Conservation (phyloP, 2,329 filamentous ascomycete species). For the Magnaporthiopsis incrustans region DNA sequence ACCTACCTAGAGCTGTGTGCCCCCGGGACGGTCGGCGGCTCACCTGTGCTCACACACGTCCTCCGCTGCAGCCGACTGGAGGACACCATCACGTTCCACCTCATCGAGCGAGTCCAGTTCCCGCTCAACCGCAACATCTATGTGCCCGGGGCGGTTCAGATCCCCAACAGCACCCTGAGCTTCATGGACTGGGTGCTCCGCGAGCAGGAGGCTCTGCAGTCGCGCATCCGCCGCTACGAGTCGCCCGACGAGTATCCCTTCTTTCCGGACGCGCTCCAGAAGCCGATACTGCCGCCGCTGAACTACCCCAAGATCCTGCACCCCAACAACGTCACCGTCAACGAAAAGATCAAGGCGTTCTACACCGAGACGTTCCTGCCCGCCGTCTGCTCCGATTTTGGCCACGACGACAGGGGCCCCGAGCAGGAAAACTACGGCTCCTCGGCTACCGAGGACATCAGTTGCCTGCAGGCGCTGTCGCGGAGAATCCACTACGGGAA, state of each 20-base stretch:
- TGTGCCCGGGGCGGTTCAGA: constrained; percentile 65
- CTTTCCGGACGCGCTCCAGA: constrained; percentile 74
- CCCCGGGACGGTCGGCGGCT: not conserved
- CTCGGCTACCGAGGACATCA: constrained; percentile 82
- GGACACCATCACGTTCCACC: constrained; percentile 93
- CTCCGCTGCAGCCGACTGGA: constrained; percentile 66
- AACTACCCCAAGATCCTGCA: constrained; percentile 85
- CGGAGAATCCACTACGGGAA: constrained; percentile 95
- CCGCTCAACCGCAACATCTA: constrained; percentile 88
- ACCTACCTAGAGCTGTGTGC: constrained; percentile 8
- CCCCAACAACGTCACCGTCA: constrained; percentile 83
- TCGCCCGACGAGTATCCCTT: constrained; percentile 97
- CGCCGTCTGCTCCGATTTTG: constrained; percentile 69
- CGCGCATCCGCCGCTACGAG: constrained; percentile 87
- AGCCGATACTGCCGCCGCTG: constrained; percentile 78
- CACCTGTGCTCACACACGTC: constrained; percentile 7
- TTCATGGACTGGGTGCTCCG: constrained; percentile 92
- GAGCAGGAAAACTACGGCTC: constrained; percentile 93
- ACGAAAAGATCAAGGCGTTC: constrained; percentile 74
- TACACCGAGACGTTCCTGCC: constrained; percentile 83
- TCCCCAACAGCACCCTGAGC: constrained; percentile 65
- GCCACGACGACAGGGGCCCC: constrained; percentile 73
- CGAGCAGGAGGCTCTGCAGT: constrained; percentile 87
- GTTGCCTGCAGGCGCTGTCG: constrained; percentile 80
- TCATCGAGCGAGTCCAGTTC: constrained; percentile 98